Conservation (phyloP, 202 grass and related monocot species). For the Elaeis oleifera region DNA sequence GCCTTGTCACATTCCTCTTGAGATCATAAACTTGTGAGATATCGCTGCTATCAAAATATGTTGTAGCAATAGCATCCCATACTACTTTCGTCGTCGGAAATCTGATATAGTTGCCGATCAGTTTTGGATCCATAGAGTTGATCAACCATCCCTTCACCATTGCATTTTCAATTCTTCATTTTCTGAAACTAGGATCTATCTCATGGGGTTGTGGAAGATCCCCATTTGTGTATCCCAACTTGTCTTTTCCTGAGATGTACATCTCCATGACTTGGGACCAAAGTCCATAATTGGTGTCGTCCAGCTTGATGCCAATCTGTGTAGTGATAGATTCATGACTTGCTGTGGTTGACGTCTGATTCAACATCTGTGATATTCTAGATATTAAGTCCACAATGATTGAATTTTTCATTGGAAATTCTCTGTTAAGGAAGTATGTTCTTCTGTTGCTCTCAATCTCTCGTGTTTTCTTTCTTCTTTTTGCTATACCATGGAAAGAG, state of each 20-base stretch:
- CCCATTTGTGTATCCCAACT: conserved; percentile 10
- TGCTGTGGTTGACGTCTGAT: no score
- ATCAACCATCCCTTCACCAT: no score
- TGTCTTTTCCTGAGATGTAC: conserved; percentile 11
- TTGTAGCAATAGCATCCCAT: conserved; percentile 4
- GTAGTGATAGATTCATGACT: background rate
- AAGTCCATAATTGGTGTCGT: conserved; percentile 6
- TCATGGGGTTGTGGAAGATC: background rate
- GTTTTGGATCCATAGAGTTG: no score
- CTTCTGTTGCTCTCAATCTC: no score
- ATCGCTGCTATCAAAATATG: background rate
- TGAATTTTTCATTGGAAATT: no score
- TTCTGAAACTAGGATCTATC: conserved; percentile 11
- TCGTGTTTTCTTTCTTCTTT: no score
- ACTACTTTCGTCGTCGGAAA: background rate
- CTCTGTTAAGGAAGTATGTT: no score
- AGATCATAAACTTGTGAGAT: background rate
- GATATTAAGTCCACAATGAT: no score
- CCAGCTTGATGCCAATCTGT: background rate
- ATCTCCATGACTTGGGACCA: conserved; percentile 14
- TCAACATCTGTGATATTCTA: no score
- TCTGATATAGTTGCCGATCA: background rate
- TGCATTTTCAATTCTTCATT: background rate
- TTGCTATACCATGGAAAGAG: no score
- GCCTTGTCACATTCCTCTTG: background rate